A percentile compares a stretch with the other conserved stretches of the same genome.
These are phyloP conservation scores for Euphrasia confusa DNA, from an alignment of 257 asterid genomes.

Conservation along the genomic window DNA sequence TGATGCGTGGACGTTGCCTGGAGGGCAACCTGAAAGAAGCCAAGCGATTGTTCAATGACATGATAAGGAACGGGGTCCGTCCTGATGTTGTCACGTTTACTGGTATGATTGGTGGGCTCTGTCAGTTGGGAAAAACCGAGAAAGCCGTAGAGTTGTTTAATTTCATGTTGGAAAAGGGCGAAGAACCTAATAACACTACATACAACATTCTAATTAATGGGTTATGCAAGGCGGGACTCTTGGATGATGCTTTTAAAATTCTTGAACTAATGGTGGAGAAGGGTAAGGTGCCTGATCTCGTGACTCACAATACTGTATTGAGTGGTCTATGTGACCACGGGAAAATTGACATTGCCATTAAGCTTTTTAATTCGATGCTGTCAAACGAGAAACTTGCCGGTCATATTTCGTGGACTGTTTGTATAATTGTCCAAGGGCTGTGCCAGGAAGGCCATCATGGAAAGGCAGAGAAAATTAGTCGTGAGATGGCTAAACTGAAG, in stretches of 20 bases:
- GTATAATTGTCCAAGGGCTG: slow-evolving; percentile 51
- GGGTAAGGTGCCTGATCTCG: slow-evolving; percentile 44
- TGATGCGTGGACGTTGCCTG: slow-evolving; percentile 51
- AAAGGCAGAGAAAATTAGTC: slow-evolving; percentile 46
- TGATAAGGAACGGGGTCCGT: slow-evolving; percentile 45
- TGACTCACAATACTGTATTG: slow-evolving; percentile 50
- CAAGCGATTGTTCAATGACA: slow-evolving; percentile 42
- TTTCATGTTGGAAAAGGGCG: slow-evolving; percentile 54
- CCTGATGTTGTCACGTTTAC: slow-evolving; percentile 58
- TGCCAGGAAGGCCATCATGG: slow-evolving; percentile 47
- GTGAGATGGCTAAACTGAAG: slow-evolving; percentile 37
- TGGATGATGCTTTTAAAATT: slow-evolving; percentile 45
- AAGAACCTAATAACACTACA: slow-evolving; percentile 43
- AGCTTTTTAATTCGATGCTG: slow-evolving; percentile 47
- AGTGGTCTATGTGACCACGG: slow-evolving; percentile 52
- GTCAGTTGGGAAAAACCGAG: slow-evolving; percentile 39
- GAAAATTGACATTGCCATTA: slow-evolving; percentile 44
- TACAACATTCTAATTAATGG: slow-evolving; percentile 53
- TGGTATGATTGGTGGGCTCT: slow-evolving; percentile 52
- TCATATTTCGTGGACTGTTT: slow-evolving; percentile 51
- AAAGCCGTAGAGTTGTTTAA: slow-evolving; percentile 53
- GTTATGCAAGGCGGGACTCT: slow-evolving; percentile 47
- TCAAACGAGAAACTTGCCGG: slow-evolving; percentile 29
- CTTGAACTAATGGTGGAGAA: slow-evolving; percentile 50
- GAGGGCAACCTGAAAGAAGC: slow-evolving; percentile 52